Evolutionary conservation across 306 rosid species (phyloP), one percentile per base, ranked within the genome.

Genomic region (Acmispon strigosus): DNA sequence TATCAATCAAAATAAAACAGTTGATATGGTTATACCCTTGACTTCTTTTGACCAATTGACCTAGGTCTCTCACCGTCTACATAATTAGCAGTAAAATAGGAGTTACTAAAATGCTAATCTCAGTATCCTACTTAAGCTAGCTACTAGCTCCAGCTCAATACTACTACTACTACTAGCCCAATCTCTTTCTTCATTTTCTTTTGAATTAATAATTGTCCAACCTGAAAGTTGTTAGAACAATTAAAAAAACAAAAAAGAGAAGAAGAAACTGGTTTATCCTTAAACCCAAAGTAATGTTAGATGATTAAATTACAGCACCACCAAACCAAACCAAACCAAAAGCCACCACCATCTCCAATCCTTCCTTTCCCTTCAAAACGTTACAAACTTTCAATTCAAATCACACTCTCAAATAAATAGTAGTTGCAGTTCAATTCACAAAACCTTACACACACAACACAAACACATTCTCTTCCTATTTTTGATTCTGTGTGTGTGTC

Each of bases 201-300:
- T 37, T 15, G 13, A 62, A 52, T 29, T 62, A 62, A 53, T 60
- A 52, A 54, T 62, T 49, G 45, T 70, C 76, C 3, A 12, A 63
- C 62, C 10, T 1, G 20, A 49, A 77, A 55, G 69, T 32, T 62
- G 74, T 73, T 69, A 34, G 65, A 74, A 50, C 6, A 51, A 57
- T 64, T 16, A 16, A 13, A 61, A 69, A 11, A 27, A 3, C 3
- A 12, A 10, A 5, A 48, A 17, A 32, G 13, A 50, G 10, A 32
- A 16, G 8, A 20, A 58, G 17, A 48, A 41, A 64, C 41, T 34
- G 29, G 24, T 49, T 69, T 14, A 78, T 47, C 75, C 96, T 62
- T 86, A 83, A 83, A 83, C 72, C 74, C 76, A n/a, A 90, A 90
- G 96, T 37, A 81, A 86, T 72, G 79, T 37, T 4, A 54, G 64